These are phyloP conservation scores for Calamus simplicifolius DNA, from an alignment of 176 grass and related monocot genomes.

Conservation along the genomic window DNA sequence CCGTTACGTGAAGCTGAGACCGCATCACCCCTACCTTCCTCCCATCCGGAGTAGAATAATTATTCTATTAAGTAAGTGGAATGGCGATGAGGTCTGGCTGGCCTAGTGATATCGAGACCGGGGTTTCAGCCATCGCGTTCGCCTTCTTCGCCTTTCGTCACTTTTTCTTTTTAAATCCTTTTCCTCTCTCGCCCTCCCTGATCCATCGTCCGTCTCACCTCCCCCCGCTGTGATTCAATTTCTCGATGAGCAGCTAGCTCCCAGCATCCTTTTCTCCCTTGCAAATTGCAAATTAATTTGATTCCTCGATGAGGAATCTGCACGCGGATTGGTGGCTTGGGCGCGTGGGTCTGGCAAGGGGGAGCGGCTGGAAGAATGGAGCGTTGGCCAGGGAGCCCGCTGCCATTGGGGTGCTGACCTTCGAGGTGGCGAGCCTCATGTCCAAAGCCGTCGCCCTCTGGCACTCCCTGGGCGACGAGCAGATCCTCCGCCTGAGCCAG, in stretches of 20 bases:
- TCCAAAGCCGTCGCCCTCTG: conserved; percentile 44
- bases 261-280: neutral
- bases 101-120: too few species aligned
- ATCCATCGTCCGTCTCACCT: neutral
- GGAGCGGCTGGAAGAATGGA: conserved; percentile 17
- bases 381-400: conserved; percentile 1
- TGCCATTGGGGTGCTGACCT: conserved; percentile 31
- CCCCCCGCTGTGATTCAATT: too few species aligned
- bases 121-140: neutral
- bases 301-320: conserved; percentile 38
- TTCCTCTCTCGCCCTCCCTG: too few species aligned
- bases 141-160: neutral
- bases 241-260: neutral
- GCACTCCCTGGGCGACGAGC: conserved; percentile 39
- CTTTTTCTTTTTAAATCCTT: neutral
- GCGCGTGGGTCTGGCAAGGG: conserved; percentile 9
- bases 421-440: conserved; percentile 67
- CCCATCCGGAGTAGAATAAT: too few species aligned
- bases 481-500: conserved; percentile 21
- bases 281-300: too few species aligned
- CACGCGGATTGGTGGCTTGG: conserved; percentile 20
- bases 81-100: too few species aligned
- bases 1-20: too few species aligned
- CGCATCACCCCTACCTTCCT: too few species aligned
- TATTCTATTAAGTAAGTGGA: too few species aligned